Percentiles rank a stretch among this genome's conserved stretches.
Evolutionary conservation across 2,329 filamentous ascomycete species (phyloP).

Genomic region (Pseudovirgaria hyperparasitica): DNA sequence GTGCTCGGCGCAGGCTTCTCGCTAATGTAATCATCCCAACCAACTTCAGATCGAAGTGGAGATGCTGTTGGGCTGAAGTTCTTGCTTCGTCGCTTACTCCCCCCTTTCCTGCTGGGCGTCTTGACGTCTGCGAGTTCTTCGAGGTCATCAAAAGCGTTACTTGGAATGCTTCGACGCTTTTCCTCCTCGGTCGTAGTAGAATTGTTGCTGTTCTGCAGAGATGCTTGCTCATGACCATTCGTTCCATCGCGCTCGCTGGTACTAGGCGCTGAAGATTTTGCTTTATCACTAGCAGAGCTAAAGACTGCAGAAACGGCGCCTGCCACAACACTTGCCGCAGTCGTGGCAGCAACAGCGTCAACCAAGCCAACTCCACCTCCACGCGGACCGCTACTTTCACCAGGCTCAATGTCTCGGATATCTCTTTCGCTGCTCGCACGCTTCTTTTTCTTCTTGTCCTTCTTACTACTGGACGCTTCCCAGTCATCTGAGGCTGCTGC

Average conservation of each 20-base stretch:
- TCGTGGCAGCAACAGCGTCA: constrained; percentile 15
- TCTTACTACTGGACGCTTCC: constrained; percentile 10
- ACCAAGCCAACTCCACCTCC: constrained; percentile 21
- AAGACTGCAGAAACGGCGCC: no score
- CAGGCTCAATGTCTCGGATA: constrained; percentile 12
- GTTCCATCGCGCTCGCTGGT: no score
- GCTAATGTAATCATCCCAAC: constrained; percentile 30
- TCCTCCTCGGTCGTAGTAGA: no score
- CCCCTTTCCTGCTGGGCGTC: constrained; percentile 34
- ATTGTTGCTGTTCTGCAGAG: no score
- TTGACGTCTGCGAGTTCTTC: constrained; percentile 22
- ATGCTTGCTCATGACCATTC: no score
- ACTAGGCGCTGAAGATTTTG: no score
- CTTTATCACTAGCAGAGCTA: no score
- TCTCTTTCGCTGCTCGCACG: constrained; percentile 21
- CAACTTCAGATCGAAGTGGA: constrained; percentile 31
- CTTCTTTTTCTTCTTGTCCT: constrained; percentile 19
- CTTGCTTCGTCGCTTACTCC: constrained; percentile 29
- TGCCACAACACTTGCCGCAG: constrained; percentile 2
- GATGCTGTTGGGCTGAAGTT: constrained; percentile 29
- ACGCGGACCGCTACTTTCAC: no score
- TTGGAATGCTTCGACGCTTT: no score
- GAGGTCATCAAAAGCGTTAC: constrained; percentile 19
- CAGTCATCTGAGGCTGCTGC: constrained; percentile 7
- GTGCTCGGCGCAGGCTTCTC: constrained; percentile 1